Percentiles rank a stretch among this genome's conserved stretches.
These are phyloP conservation scores for Lachancea sp. DNA, from an alignment of 805 yeast species.

Conservation along the genomic window DNA sequence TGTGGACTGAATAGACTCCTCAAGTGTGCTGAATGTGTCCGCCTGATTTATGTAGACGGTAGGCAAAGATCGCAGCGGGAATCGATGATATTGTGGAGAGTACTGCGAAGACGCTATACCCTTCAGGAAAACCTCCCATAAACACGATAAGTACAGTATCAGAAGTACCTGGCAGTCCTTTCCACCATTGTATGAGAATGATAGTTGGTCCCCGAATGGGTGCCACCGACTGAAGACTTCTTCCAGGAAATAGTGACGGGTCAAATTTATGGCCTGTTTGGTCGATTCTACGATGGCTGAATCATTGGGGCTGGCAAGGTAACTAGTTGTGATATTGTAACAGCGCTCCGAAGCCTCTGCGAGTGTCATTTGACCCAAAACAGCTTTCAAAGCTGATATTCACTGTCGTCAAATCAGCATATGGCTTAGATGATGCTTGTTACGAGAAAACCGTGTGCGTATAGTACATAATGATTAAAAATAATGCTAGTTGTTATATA, in stretches of 20 bases:
- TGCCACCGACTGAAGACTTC: conserved; percentile 29
- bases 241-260: conserved; percentile 19
- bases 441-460: no score
- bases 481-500: not conserved
- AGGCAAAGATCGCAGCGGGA: conserved; percentile 26
- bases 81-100: conserved; percentile 17
- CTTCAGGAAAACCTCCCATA: conserved; percentile 26
- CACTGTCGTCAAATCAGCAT: no score
- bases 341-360: conserved; percentile 23
- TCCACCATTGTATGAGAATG: conserved; percentile 92
- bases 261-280: conserved; percentile 24
- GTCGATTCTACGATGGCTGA: conserved; percentile 22
- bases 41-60: conserved; percentile 74
- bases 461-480: conserved; percentile 6
- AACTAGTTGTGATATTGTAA: conserved; percentile 23
- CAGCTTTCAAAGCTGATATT: no score
- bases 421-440: no score
- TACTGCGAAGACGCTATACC: conserved; percentile 23
- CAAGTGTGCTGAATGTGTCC: conserved; percentile 63
- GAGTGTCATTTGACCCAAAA: conserved; percentile 8
- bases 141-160: conserved; percentile 59
- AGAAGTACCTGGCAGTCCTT: conserved; percentile 93
- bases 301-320: conserved; percentile 15
- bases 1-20: conserved; percentile 55
- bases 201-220: conserved; percentile 42